Base-by-base conservation (phyloP, 1,284 basidiomycete species). In the Leccinum angustisporum region DNA sequence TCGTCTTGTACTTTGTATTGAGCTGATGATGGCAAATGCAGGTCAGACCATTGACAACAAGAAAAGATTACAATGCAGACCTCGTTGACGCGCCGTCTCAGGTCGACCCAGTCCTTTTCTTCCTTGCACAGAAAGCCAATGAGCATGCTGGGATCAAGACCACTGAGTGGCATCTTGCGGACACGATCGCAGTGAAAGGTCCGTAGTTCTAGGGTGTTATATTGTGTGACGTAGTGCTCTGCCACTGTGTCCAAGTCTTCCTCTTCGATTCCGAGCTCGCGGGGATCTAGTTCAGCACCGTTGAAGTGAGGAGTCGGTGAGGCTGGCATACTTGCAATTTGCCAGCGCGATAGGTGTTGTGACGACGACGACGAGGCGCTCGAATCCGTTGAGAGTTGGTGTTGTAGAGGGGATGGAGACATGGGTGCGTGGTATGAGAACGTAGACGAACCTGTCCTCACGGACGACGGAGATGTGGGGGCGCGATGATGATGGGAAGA, bases 61-160 rank as follows among this genome's bases (percentile, higher is more conserved):
- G 3, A 57, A 31, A 54, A 8, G 62, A 55, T 67, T 40, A 46
- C 54, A 48, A 38, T 64, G 67, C 86, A 62, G 58, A 94, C 93
- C 76, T 90, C 86, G 10, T 78, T 80, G 59, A 93, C 86, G 62
- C 94, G 82, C 57, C 77, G 79, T 66, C 87, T 83, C 63, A 98
- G 86, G 76, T 97, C 94, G 14, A 81, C 76, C 88, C 95, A 97
- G 59, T 97, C 94, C 21, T 76, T 79, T 75, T 95, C 90, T 71
- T 92, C 86, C 66, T 85, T 85, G 71, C 91, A 90, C 66, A 98
- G 73, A 75, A 99, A 98, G 16, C 96, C 96, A 59, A 98, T 81
- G 9, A 99, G 80, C 97, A 99, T 98, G 70, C 94, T 97, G 11
- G 97, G 97, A 73, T 98, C 97, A 58, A 99, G 77, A n/a, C 89